Conservation (phyloP, 176 grass and related monocot species). For the Calamus simplicifolius region DNA sequence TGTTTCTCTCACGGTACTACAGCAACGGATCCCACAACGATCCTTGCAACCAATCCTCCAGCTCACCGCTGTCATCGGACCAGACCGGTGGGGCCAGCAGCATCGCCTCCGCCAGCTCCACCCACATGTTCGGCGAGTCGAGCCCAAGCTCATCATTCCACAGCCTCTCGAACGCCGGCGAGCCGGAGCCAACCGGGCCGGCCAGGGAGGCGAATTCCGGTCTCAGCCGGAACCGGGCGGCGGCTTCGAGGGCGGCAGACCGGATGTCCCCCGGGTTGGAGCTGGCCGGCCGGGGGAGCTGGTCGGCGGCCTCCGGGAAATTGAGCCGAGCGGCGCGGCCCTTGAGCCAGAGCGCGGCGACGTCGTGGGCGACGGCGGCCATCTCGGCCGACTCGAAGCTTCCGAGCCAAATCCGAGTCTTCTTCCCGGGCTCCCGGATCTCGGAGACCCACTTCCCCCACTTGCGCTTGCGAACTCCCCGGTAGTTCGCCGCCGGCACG, state of each 20-base stretch:
- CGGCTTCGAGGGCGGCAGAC: conserved; percentile 44
- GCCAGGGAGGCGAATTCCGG: too few relatives aligned
- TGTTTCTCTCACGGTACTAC: not conserved
- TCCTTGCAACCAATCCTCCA: conserved; percentile 31
- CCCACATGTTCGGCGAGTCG: conserved; percentile 49
- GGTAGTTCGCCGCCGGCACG: conserved; percentile 29
- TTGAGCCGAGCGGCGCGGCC: conserved; percentile 47
- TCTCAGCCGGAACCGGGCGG: conserved; percentile 25
- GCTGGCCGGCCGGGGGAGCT: conserved; percentile 44
- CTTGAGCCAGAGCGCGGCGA: conserved; percentile 45
- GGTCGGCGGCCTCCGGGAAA: conserved; percentile 46
- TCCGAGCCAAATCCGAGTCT: conserved; percentile 54
- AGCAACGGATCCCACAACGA: conserved; percentile 47
- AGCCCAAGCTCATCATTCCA: conserved; percentile 43
- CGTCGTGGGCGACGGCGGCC: conserved; percentile 64
- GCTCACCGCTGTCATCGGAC: conserved; percentile 25
- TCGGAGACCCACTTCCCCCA: conserved; percentile 80
- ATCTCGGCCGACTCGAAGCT: conserved; percentile 62
- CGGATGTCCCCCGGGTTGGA: conserved; percentile 42
- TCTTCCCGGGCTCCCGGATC: conserved; percentile 57
- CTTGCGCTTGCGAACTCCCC: conserved; percentile 43
- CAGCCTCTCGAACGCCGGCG: not conserved
- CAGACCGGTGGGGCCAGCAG: conserved; percentile 53
- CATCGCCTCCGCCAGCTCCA: conserved; percentile 57
- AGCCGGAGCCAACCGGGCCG: too few relatives aligned